Conservation (phyloP, 495 filamentous ascomycete genomes). For the Schizothecium vesticola region DNA sequence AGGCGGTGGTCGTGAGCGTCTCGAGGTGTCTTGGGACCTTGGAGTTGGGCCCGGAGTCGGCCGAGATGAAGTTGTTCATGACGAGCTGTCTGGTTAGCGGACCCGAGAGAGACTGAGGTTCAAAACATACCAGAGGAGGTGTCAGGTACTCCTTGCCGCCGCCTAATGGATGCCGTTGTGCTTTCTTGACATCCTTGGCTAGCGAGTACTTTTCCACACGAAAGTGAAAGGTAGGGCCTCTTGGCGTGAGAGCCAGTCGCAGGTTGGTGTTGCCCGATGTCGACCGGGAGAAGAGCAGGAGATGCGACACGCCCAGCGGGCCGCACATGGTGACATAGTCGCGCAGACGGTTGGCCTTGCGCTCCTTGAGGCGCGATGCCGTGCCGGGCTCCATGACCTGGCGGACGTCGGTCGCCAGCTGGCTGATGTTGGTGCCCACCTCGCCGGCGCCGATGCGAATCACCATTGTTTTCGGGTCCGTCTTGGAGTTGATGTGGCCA, state of each 20-base stretch:
- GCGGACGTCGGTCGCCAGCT: slow-evolving; percentile 87
- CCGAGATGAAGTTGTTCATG: slow-evolving; percentile 92
- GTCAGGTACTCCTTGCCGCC: slow-evolving; percentile 77
- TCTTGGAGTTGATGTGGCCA: slow-evolving; percentile 42
- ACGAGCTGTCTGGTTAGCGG: slow-evolving; percentile 57
- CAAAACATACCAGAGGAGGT: slow-evolving; percentile 62
- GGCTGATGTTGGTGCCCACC: slow-evolving; percentile 84
- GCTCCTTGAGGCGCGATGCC: slow-evolving; percentile 79
- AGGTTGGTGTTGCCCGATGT: slow-evolving; percentile 86
- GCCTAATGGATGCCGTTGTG: slow-evolving; percentile 73
- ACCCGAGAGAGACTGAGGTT: too few relatives aligned
- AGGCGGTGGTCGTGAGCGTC: slow-evolving; percentile 85
- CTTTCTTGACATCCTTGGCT: slow-evolving; percentile 78
- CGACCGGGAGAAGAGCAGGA: slow-evolving; percentile 91
- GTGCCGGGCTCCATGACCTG: slow-evolving; percentile 94
- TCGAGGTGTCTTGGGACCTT: slow-evolving; percentile 80
- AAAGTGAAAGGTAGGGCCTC: slow-evolving; percentile 91
- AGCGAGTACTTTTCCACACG: slow-evolving; percentile 95
- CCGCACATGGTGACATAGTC: slow-evolving; percentile 97
- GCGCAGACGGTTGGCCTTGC: slow-evolving; percentile 79
- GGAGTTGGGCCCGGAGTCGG: slow-evolving; percentile 57
- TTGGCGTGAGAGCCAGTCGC: slow-evolving; percentile 79
- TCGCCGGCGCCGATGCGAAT: slow-evolving; percentile 93
- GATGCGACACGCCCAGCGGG: slow-evolving; percentile 86
- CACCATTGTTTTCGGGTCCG: slow-evolving; percentile 90